phyloP scores from a whole-genome alignment of 306 rosid species.

The Sindora glabra region DNA sequence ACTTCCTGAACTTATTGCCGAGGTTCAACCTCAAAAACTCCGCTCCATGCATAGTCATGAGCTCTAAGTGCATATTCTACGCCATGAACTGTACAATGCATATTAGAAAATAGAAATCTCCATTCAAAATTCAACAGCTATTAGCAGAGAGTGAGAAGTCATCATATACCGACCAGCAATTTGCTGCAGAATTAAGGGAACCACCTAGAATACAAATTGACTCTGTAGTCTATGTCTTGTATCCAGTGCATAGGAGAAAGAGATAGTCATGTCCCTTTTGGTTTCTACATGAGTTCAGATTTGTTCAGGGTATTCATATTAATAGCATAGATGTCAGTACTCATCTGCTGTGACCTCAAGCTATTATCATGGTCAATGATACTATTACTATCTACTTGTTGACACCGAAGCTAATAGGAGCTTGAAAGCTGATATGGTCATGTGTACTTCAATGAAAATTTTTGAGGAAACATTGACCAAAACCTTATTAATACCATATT shows the following conservation, averaged over 20 bases:
- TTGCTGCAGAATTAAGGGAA: neutral
- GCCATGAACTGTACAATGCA: constrained; percentile 67
- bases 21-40: constrained; percentile 98
- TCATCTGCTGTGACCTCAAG: no score
- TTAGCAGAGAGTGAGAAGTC: neutral
- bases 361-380: no score
- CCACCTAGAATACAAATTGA: neutral
- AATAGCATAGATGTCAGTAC: neutral
- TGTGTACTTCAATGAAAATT: no score
- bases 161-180: neutral
- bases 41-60: constrained; percentile 89
- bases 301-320: no score
- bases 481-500: no score
- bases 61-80: constrained; percentile 97
- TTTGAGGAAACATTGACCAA: no score
- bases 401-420: no score
- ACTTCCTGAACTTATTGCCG: constrained; percentile 86
- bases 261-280: neutral
- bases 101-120: neutral
- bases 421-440: no score
- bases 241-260: neutral
- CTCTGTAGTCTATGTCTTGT: neutral
- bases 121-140: neutral
- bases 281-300: neutral
- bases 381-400: no score